Evolutionary conservation across 345 rosid species (phyloP), one percentile per base, ranked within the genome.

Genomic region (Salix udensis): DNA sequence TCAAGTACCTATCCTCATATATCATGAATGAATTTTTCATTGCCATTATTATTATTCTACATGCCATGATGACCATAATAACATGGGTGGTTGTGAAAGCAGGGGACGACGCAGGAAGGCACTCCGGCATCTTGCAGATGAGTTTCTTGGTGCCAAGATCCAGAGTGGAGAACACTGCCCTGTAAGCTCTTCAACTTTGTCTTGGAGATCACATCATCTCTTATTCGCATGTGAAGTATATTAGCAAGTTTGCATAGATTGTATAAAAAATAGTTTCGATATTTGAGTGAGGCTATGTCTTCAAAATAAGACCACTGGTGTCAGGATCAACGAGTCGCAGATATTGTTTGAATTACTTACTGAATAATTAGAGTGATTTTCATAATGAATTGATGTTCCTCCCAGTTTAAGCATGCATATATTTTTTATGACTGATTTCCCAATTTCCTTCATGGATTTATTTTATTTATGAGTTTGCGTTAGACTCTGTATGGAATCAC

Each of bases 81-180:
- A 67, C 76, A 15, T 34, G 40, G 7, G 14, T 70, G 31, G 67
- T 68, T 70, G 74, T 52, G 62, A 65, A 78, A 80, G 71, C 90
- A 96, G 97, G 85, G 93, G 81, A 65, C 79, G 88, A 61, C 76
- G 86, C 14, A 84, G 94, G 78, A 93, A 85, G 81, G 86, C 97
- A 10, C 91, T 93, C 68, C 85, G 85, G 68, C 97, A 93, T 87
- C 91, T 96, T 61, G 96, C 97, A 39, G 65, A 91, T 0, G 97
- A 96, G 85, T 79, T 91, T 84, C 89, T 96, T 73, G 93, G 90
- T n/a, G 91, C 87, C 50, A 86, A 89, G 68, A 96, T 96, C 79
- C 99, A 96, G 82, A 87, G 84, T 64, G 98, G 99, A 73, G 98
- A 96, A 87, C 99, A 96, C 78, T 93, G 98, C 73, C 88, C 99